These are phyloP conservation scores for Pyrenopolyporus hunteri DNA, from an alignment of 495 filamentous ascomycete genomes.

Conservation along the genomic window DNA sequence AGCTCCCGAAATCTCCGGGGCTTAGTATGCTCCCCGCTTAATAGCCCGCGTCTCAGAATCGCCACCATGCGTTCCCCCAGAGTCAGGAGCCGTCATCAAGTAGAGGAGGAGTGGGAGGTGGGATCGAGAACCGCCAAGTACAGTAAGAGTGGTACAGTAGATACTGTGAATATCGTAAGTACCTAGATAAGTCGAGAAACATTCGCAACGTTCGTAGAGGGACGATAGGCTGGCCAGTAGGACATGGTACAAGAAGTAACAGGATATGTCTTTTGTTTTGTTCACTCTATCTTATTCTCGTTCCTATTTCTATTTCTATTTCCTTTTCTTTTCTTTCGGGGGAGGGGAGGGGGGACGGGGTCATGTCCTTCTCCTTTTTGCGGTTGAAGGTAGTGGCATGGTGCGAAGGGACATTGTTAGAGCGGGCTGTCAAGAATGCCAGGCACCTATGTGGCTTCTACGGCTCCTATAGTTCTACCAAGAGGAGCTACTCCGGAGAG, in stretches of 20 bases:
- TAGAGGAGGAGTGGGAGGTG: neutral
- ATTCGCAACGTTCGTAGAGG: too few relatives aligned
- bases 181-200: too few relatives aligned
- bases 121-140: neutral
- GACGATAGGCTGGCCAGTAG: too few relatives aligned
- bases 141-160: constrained; percentile 5
- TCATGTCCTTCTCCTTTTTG: neutral
- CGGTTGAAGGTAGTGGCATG: neutral
- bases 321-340: too few relatives aligned
- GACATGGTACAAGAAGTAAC: too few relatives aligned
- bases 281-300: too few relatives aligned
- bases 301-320: too few relatives aligned
- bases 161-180: too few relatives aligned
- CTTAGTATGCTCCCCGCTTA: constrained; percentile 19
- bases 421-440: neutral
- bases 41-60: constrained; percentile 20
- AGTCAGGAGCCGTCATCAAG: constrained; percentile 1
- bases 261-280: too few relatives aligned
- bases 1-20: constrained; percentile 26
- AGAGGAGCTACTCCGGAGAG: neutral
- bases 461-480: constrained; percentile 7
- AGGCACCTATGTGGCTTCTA: neutral
- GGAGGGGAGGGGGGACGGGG: too few relatives aligned
- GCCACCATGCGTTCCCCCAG: constrained; percentile 27
- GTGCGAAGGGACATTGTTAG: neutral